phyloP scores from a whole-genome alignment of 2,329 filamentous ascomycete genomes.

The Nigrospora osmanthi region DNA sequence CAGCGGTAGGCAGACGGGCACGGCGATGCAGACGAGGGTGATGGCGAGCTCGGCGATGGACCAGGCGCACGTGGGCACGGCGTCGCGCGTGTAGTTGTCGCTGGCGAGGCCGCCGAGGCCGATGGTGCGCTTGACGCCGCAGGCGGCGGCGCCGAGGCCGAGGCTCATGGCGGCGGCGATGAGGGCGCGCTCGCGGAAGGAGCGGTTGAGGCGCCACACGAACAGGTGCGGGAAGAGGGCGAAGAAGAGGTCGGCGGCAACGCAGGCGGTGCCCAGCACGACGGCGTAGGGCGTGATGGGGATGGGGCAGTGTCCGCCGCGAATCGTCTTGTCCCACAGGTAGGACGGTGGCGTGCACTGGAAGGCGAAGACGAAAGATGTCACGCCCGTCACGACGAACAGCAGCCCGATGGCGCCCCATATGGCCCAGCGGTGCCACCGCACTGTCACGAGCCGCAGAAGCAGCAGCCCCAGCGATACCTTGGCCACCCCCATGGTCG shows the following conservation, averaged over 20 bases:
- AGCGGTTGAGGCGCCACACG: slow-evolving; percentile 1
- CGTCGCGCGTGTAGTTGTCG: slow-evolving; percentile 1
- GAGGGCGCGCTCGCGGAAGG: background rate
- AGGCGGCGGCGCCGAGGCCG: background rate
- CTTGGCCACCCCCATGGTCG: background rate
- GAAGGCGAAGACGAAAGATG: background rate
- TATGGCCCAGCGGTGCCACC: slow-evolving; percentile 1
- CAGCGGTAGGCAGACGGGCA: background rate
- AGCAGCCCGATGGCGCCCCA: background rate
- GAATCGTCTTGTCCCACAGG: slow-evolving; percentile 2
- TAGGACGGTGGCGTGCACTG: background rate
- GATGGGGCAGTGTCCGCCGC: background rate
- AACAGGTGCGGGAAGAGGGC: slow-evolving; percentile 1
- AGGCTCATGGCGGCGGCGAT: slow-evolving; percentile 2
- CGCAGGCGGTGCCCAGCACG: background rate
- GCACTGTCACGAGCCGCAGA: slow-evolving; percentile 1
- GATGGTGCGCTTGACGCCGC: slow-evolving; percentile 3
- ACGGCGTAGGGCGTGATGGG: background rate
- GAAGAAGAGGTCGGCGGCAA: slow-evolving; percentile 3
- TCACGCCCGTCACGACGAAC: background rate
- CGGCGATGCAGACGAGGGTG: background rate
- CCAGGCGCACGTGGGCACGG: slow-evolving; percentile 1
- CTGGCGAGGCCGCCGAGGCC: background rate
- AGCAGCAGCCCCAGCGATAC: background rate
- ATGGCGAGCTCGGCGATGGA: slow-evolving; percentile 1